Evolutionary conservation across 176 grass and related monocot genomes (phyloP).

Genomic region (Rhynchospora breviuscula): DNA sequence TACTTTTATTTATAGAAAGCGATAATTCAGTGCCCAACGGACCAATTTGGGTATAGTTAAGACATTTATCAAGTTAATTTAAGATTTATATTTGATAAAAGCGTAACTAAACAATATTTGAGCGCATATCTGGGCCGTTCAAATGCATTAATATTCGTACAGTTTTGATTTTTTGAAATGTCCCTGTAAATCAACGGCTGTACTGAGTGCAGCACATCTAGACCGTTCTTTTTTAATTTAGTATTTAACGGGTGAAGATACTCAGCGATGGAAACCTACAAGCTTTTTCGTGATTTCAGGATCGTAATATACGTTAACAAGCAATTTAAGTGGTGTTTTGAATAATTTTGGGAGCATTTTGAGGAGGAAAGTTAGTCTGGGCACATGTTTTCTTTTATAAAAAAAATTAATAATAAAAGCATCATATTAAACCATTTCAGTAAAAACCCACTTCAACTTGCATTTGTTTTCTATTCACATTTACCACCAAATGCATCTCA

Average conservation of each 20-base stretch:
- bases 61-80: neutral
- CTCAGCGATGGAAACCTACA: neutral
- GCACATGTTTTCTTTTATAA: neutral
- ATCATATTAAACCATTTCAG: neutral
- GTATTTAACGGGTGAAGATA: no score
- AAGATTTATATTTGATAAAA: neutral
- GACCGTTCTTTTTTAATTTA: no score
- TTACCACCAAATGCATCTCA: neutral
- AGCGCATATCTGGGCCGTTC: no score
- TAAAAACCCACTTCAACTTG: neutral
- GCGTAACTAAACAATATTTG: neutral
- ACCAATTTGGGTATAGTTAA: neutral
- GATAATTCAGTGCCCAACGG: neutral
- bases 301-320: neutral
- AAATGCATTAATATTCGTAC: no score
- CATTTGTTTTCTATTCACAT: neutral
- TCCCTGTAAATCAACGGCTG: no score
- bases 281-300: neutral
- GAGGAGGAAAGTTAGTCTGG: neutral
- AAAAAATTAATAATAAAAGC: neutral
- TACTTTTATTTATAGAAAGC: neutral
- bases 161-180: no score
- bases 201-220: no score
- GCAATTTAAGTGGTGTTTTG: neutral
- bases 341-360: neutral